Conservation (phyloP, 768 basidiomycete genomes). For the Antrodiella citrinella region DNA sequence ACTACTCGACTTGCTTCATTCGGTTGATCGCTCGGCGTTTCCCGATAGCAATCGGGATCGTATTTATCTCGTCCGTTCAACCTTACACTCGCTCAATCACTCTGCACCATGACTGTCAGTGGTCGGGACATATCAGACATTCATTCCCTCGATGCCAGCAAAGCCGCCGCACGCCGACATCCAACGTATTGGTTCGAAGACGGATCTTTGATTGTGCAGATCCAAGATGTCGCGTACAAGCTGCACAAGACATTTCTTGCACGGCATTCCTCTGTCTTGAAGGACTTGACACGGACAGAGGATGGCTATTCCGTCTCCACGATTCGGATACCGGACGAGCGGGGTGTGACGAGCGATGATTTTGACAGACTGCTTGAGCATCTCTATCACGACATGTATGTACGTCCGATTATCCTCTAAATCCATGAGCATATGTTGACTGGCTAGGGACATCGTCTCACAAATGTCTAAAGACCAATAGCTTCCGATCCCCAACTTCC, state of each 20-base stretch:
- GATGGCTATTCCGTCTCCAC: conserved; percentile 7
- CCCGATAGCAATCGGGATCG: background rate
- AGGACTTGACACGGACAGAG: conserved; percentile 7
- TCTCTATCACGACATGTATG: conserved; percentile 64
- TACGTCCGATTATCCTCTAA: conserved; percentile 10
- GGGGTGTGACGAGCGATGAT: conserved; percentile 30
- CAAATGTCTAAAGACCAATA: conserved; percentile 34
- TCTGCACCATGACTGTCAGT: background rate
- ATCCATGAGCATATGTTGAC: background rate
- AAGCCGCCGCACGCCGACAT: conserved; percentile 24
- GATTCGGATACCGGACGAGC: conserved; percentile 28
- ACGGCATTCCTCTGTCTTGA: conserved; percentile 37
- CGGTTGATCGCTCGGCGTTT: background rate
- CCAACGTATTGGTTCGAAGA: conserved; percentile 60
- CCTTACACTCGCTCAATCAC: background rate
- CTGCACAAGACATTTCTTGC: conserved; percentile 46
- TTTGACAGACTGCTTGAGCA: conserved; percentile 51
- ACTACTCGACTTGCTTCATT: background rate
- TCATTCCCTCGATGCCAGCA: background rate
- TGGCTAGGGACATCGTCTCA: background rate
- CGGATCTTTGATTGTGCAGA: conserved; percentile 46
- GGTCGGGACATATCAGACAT: background rate
- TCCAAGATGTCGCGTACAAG: conserved; percentile 41
- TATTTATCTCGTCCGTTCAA: background rate
- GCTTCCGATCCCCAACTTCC: conserved; percentile 34